Conservation (phyloP, 192 early-diverging fungal genomes). For the Backusella sp. region DNA sequence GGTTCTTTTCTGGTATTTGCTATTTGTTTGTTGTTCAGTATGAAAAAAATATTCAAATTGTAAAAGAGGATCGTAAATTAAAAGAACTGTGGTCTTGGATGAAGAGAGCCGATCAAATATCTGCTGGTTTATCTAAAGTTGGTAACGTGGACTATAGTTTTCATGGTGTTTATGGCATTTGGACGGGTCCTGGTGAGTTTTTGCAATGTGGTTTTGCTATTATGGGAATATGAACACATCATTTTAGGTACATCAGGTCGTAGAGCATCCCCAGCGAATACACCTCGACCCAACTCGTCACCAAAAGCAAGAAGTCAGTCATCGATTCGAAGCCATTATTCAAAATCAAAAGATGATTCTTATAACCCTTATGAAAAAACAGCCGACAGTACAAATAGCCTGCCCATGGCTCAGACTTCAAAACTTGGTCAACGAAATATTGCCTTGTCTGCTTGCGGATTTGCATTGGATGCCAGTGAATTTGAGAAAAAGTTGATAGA, state of each 20-base stretch:
- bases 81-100: conserved; percentile 54
- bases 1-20: conserved; percentile 4
- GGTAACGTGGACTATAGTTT: conserved; percentile 54
- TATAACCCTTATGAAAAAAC: background rate
- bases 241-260: conserved; percentile 13
- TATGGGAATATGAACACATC: no score
- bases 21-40: conserved; percentile 29
- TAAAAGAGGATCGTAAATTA: conserved; percentile 50
- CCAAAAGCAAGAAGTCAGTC: background rate
- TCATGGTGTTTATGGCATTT: conserved; percentile 51
- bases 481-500: conserved; percentile 43
- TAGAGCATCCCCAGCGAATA: conserved; percentile 18
- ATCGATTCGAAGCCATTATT: background rate
- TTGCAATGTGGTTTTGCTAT: no score
- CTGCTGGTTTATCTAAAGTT: conserved; percentile 41
- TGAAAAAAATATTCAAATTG: conserved; percentile 40
- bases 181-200: conserved; percentile 30
- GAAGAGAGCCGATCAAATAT: conserved; percentile 41
- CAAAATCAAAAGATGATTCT: background rate
- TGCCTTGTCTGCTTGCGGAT: conserved; percentile 49
- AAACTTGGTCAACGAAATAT: conserved; percentile 48
- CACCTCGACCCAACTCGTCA: conserved; percentile 11
- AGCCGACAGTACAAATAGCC: background rate
- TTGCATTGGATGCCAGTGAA: conserved; percentile 45
- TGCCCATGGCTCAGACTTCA: conserved; percentile 43